phyloP scores from a whole-genome alignment of 805 yeast species.

The Wickerhamiella parazyma region DNA sequence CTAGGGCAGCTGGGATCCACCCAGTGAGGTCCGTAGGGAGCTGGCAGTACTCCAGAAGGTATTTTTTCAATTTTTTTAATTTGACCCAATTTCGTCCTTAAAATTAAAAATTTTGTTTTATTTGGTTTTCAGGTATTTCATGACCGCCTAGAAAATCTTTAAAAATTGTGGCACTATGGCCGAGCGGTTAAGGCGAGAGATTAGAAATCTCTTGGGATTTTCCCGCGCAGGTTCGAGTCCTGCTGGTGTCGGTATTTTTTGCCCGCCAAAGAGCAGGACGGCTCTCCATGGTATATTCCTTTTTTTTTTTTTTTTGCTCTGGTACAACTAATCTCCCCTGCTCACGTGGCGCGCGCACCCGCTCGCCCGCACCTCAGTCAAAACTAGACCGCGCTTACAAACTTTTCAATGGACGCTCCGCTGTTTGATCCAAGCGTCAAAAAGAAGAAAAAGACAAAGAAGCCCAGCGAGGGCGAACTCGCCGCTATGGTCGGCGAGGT shows the following conservation, averaged over 20 bases:
- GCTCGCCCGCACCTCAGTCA: too few species aligned
- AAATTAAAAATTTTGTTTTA: too few species aligned
- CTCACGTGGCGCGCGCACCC: too few species aligned
- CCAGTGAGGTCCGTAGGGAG: too few species aligned
- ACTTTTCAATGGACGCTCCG: conserved; percentile 12
- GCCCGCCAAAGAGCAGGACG: too few species aligned
- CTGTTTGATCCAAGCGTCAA: conserved; percentile 26
- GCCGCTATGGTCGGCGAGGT: conserved; percentile 65
- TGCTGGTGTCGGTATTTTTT: conserved; percentile 15
- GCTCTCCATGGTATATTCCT: too few species aligned
- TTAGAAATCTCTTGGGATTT: conserved; percentile 17
- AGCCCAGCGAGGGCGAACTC: conserved; percentile 26
- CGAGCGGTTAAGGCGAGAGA: conserved; percentile 19
- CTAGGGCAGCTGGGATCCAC: too few species aligned
- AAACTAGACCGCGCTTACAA: conserved; percentile 1
- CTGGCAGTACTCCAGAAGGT: too few species aligned
- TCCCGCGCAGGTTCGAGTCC: conserved; percentile 19
- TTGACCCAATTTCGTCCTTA: too few species aligned
- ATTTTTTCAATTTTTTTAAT: too few species aligned
- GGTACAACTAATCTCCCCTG: too few species aligned
- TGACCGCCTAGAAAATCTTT: not conserved
- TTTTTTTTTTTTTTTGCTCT: not conserved
- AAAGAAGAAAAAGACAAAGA: conserved; percentile 24
- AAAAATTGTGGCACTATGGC: conserved; percentile 24
- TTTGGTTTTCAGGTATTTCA: too few species aligned